Conservation (phyloP, 2,329 filamentous ascomycete genomes). For the Fusarium pseudocircinatum region DNA sequence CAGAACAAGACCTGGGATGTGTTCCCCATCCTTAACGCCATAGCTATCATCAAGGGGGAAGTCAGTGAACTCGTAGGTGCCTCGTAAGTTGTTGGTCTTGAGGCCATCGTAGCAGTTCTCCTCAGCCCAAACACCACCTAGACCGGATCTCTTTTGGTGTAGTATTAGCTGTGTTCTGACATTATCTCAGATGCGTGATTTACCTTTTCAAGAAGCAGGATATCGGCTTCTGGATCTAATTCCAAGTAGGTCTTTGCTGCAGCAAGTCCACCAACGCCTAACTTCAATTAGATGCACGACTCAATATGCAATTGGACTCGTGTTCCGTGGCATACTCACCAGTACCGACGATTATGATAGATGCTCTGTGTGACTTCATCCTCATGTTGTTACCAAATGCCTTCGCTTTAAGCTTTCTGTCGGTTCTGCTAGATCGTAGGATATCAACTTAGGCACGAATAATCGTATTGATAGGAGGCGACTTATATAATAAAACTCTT, state of each 20-base stretch:
- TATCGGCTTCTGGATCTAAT: neutral
- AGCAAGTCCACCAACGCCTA: neutral
- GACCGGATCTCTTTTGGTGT: neutral
- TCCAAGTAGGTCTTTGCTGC: neutral
- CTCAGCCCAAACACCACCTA: neutral
- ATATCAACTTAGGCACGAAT: too few species aligned
- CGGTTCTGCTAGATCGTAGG: fast-evolving
- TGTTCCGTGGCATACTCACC: fast-evolving
- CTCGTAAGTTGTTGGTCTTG: neutral
- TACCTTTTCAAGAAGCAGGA: neutral
- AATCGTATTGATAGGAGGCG: fast-evolving
- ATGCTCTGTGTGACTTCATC: neutral
- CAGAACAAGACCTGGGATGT: neutral
- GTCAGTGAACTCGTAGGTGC: neutral
- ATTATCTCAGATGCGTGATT: fast-evolving
- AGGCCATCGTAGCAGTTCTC: neutral
- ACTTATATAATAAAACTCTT: neutral
- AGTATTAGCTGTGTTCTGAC: fast-evolving
- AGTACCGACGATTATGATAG: neutral
- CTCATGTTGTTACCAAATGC: fast-evolving
- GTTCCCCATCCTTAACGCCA: neutral
- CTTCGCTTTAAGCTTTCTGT: fast-evolving
- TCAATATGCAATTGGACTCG: fast-evolving
- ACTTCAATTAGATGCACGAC: fast-evolving
- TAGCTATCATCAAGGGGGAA: neutral